A percentile compares a stretch with the other conserved stretches of the same genome.
phyloP scores from a whole-genome alignment of 306 rosid genomes.

The Coriaria nepalensis region DNA sequence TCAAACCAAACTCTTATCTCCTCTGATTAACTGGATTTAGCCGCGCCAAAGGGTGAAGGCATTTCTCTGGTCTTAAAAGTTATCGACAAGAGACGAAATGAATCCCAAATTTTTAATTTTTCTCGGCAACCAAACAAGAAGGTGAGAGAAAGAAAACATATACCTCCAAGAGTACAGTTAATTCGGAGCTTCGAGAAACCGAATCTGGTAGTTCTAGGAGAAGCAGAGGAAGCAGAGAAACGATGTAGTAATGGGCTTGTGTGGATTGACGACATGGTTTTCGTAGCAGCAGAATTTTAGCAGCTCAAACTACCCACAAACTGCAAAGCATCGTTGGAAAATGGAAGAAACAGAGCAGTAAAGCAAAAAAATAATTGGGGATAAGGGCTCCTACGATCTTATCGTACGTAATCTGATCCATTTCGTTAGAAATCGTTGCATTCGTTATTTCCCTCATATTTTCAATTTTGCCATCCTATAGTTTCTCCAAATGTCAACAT shows the following conservation, averaged over 20 bases:
- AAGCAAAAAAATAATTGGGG: slow-evolving; percentile 10
- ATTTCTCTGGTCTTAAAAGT: too few relatives aligned
- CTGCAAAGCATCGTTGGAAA: slow-evolving; percentile 4
- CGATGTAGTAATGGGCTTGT: slow-evolving; percentile 23
- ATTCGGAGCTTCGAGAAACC: slow-evolving; percentile 26
- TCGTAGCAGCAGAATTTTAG: background rate
- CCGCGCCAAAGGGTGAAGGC: too few relatives aligned
- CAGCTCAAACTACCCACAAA: slow-evolving; percentile 4
- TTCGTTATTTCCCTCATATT: too few relatives aligned
- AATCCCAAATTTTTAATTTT: too few relatives aligned
- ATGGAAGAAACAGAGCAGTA: background rate
- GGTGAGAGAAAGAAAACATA: background rate
- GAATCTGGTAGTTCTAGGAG: slow-evolving; percentile 18
- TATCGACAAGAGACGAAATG: too few relatives aligned
- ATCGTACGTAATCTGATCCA: too few relatives aligned
- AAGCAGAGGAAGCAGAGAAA: slow-evolving; percentile 28
- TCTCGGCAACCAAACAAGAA: background rate
- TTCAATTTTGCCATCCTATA: too few relatives aligned
- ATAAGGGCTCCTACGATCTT: background rate
- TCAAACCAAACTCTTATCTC: too few relatives aligned
- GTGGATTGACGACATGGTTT: slow-evolving; percentile 40
- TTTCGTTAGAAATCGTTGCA: too few relatives aligned
- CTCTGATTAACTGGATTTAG: too few relatives aligned
- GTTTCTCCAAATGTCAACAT: too few relatives aligned
- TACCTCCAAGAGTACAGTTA: slow-evolving; percentile 59